Evolutionary conservation across 805 yeast species (phyloP).

Genomic region (Candida glaebosa): DNA sequence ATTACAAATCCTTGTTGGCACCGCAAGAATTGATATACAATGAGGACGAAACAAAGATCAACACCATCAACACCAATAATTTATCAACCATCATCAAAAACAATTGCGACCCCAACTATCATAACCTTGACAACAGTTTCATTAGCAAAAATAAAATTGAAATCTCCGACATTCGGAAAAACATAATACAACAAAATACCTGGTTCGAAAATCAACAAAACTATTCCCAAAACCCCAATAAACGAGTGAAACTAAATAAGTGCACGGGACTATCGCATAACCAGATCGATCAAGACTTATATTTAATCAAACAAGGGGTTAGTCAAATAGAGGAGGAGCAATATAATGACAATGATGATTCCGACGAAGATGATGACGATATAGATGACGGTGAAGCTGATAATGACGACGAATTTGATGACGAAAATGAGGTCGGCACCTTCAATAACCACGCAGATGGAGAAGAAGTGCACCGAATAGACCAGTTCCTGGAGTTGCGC

Average conservation of each 20-base stretch:
- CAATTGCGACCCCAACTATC: slow-evolving; percentile 19
- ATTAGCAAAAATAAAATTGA: slow-evolving; percentile 29
- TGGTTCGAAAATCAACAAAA: slow-evolving; percentile 2
- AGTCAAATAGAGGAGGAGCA: slow-evolving; percentile 8
- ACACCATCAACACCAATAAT: slow-evolving; percentile 6
- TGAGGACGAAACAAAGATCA: neutral
- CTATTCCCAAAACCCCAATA: slow-evolving; percentile 4
- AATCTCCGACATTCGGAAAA: slow-evolving; percentile 25
- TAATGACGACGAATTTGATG: slow-evolving; percentile 6
- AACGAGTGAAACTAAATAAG: slow-evolving; percentile 11
- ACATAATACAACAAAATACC: slow-evolving; percentile 3
- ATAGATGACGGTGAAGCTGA: slow-evolving; percentile 7
- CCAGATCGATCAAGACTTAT: slow-evolving; percentile 25
- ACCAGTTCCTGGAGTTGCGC: slow-evolving; percentile 7
- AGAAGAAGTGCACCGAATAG: slow-evolving; percentile 8
- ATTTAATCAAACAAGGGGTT: slow-evolving; percentile 13
- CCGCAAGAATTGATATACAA: slow-evolving; percentile 13
- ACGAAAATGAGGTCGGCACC: slow-evolving; percentile 10
- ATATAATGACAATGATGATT: slow-evolving; percentile 8
- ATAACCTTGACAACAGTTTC: slow-evolving; percentile 18
- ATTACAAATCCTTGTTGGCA: slow-evolving; percentile 25
- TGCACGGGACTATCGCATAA: slow-evolving; percentile 20
- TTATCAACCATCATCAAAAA: neutral
- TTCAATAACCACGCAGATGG: slow-evolving; percentile 6
- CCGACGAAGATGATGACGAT: slow-evolving; percentile 5